Base-by-base conservation (phyloP, 2,329 filamentous ascomycete species). In the Canariomyces notabilis region DNA sequence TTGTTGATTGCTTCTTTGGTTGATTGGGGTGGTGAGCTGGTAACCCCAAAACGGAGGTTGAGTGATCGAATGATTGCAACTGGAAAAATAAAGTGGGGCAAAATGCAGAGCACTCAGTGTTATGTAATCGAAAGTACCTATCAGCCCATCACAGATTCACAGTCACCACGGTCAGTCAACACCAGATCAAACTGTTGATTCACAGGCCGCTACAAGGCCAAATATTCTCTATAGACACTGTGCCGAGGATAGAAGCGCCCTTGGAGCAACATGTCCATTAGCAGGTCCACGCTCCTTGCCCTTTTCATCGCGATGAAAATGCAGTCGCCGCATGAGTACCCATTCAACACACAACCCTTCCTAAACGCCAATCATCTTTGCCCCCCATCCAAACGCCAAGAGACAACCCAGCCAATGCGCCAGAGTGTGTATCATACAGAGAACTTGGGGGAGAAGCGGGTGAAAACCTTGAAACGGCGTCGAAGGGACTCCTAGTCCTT, bases 401-500 rank as follows among this genome's bases (percentile, higher is more conserved):
- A 50, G 52, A 48, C 48, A 46, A 52, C 44, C n/a, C 44, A 52
- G 46, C 50, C 49, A 48, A 49, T 50, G 52, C 54, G 51, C 51
- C 52, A 49, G 49, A 51, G 53, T 54, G 52, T 56, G 55, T 59
- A 60, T 60, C 57, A 58, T 60, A 60, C 57, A 59, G 47, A 57
- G 48, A 52, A 52, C 40, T 42, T n/a, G n/a, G n/a, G n/a, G 52
- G 26, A 33, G 43, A 37, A 43, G 49, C 36, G 36, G 51, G 38
- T 43, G 42, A 42, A 52, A 26, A 35, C 37, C 34, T 29, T 31
- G 49, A 33, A 23, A 44, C 20, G 37, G 20, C 29, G 22, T 29
- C 14, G 34, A 12, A 21, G 41, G 34, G 8, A 46, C 36, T 43
- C 48, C 35, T 50, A 52, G 42, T 52, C 55, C 45, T 56, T 55